phyloP scores from a whole-genome alignment of 2,329 filamentous ascomycete genomes.

The Ascocoryne sarcoides region DNA sequence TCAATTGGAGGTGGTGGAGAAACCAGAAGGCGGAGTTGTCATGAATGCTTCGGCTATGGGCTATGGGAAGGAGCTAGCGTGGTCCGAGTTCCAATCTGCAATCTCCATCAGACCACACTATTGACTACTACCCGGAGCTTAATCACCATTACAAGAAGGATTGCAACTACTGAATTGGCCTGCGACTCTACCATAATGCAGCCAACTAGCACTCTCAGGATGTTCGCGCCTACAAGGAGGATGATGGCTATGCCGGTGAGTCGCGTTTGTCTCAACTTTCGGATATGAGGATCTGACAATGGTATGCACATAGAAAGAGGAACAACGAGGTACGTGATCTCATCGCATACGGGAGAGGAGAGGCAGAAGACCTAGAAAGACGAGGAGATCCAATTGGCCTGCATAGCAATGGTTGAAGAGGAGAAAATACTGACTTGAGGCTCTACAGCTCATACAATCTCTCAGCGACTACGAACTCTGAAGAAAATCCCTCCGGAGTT shows the following conservation, averaged over 20 bases:
- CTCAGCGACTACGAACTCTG: slow-evolving; percentile 83
- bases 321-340: slow-evolving; percentile 53
- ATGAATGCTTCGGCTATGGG: not conserved
- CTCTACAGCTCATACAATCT: slow-evolving; percentile 82
- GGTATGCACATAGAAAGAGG: slow-evolving; percentile 45
- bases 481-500: slow-evolving; percentile 90
- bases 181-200: slow-evolving; percentile 23
- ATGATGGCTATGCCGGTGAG: slow-evolving; percentile 69
- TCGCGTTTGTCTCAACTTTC: slow-evolving; percentile 16
- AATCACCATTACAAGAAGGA: too few species aligned
- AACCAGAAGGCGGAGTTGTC: not conserved
- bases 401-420: not conserved
- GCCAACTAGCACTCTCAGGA: slow-evolving; percentile 54
- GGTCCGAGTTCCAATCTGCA: not conserved
- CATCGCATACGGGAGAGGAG: not conserved
- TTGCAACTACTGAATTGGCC: slow-evolving; percentile 12
- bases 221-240: slow-evolving; percentile 57
- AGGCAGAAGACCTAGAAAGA: not conserved
- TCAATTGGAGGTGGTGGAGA: slow-evolving; percentile 26
- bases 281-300: slow-evolving; percentile 24
- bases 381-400: slow-evolving; percentile 9
- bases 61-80: too few species aligned
- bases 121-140: not conserved
- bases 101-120: not conserved
- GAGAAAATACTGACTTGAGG: slow-evolving; percentile 15